Conservation (phyloP, 768 basidiomycete genomes). For the Tephrocybe sp. region DNA sequence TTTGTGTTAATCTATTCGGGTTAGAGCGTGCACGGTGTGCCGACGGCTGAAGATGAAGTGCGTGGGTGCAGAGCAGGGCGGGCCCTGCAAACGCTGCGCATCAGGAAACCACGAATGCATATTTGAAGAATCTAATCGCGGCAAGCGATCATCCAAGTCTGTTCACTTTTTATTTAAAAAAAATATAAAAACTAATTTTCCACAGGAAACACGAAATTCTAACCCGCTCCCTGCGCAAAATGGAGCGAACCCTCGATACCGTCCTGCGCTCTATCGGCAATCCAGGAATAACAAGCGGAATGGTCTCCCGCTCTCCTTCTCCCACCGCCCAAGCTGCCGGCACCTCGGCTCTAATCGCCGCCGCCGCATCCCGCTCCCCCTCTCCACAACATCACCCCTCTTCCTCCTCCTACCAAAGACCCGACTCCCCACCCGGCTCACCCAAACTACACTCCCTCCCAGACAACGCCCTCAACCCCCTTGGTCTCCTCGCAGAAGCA, state of each 20-base stretch:
- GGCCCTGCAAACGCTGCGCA: slow-evolving; percentile 86
- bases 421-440: slow-evolving; percentile 41
- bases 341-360: slow-evolving; percentile 57
- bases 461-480: slow-evolving; percentile 89
- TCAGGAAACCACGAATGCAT: slow-evolving; percentile 86
- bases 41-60: slow-evolving; percentile 94
- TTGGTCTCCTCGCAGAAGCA: slow-evolving; percentile 91
- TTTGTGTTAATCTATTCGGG: no score
- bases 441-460: slow-evolving; percentile 91
- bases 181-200: slow-evolving; percentile 45
- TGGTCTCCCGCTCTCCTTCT: slow-evolving; percentile 82
- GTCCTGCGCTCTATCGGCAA: slow-evolving; percentile 88
- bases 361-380: slow-evolving; percentile 13
- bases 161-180: slow-evolving; percentile 30
- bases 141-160: slow-evolving; percentile 85
- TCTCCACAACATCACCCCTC: no score
- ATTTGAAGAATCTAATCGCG: slow-evolving; percentile 96
- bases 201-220: slow-evolving; percentile 85
- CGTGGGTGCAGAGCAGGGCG: slow-evolving; percentile 86
- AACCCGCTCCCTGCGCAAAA: slow-evolving; percentile 80
- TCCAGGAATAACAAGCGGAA: slow-evolving; percentile 73
- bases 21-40: slow-evolving; percentile 91
- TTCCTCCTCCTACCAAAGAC: slow-evolving; percentile 8
- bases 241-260: slow-evolving; percentile 92
- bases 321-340: slow-evolving; percentile 55